Base-by-base conservation (phyloP, 768 basidiomycete species). In the Leccinum broughii region DNA sequence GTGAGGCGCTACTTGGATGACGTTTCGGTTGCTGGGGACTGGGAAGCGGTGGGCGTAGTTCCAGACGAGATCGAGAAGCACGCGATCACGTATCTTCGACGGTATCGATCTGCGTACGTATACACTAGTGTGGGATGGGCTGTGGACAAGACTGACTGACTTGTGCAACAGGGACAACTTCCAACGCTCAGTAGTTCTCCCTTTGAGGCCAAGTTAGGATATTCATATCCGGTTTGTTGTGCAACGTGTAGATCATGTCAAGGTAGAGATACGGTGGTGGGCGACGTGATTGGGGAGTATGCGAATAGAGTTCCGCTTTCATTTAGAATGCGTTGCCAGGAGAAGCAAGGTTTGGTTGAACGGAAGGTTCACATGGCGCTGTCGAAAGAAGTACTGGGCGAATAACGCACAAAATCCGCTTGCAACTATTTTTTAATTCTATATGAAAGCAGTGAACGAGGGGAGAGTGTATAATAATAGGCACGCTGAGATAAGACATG, bases 1-100 rank as follows among this genome's bases (percentile, higher is more conserved):
- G n/a, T n/a, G n/a, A n/a, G n/a, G n/a, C n/a, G n/a, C n/a, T n/a
- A 85, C 73, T 85, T 98, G 65, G 83, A 94, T 76, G 95, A 98
- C 74, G 78, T 79, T 39, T 82, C 86, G 58, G 83, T 79, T 59
- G 81, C 78, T 20, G 92, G 92, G 24, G 89, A 89, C 71, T 98
- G 94, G 94, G 86, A 86, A 66, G 82, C 83, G 51, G 80, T 97
- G 61, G 90, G 91, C 24, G 85, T 98, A 59, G 76, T 77, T 30
- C 95, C 95, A 30, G 85, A 90, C 59, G 87, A 89, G 69, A 83
- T 98, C 62, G 95, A 98, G 78, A 81, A 84, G 56, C 86, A 92
- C 62, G 96, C 95, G 22, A 90, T 98, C 76, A 86, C 86, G 62
- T 95, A 93, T 75, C 81, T 99, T 66, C 83, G 96, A 75, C 83